Percentiles rank a stretch among this genome's conserved stretches.
Evolutionary conservation across 1,139 yeast species (phyloP).

Genomic region (Diutina siamensis): DNA sequence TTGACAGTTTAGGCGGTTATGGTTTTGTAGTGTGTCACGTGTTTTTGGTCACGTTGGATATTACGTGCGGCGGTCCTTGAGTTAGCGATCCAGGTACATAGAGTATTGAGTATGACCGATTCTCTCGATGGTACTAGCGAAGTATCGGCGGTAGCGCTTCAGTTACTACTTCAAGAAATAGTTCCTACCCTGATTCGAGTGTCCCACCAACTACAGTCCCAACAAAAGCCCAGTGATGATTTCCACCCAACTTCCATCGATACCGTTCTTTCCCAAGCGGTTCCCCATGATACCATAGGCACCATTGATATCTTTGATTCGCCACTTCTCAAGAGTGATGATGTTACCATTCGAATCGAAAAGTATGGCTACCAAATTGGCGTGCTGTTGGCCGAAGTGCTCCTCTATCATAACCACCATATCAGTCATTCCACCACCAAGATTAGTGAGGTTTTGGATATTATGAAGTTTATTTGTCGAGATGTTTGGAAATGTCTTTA

Average conservation of each 20-base stretch:
- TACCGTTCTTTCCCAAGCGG: conserved; percentile 15
- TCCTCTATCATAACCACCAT: conserved; percentile 43
- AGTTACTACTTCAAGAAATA: conserved; percentile 59
- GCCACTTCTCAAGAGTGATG: conserved; percentile 29
- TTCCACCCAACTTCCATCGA: conserved; percentile 12
- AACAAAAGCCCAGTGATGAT: conserved; percentile 8
- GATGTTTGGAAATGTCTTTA: conserved; percentile 80
- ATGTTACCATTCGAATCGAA: conserved; percentile 50
- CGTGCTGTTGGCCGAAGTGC: conserved; percentile 55
- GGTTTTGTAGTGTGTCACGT: too few species aligned
- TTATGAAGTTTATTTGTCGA: conserved; percentile 85
- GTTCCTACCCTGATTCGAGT: conserved; percentile 61
- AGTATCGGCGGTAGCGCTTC: conserved; percentile 41
- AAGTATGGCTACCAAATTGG: conserved; percentile 70
- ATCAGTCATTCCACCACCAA: conserved; percentile 24
- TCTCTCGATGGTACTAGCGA: conserved; percentile 15
- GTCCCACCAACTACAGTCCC: conserved; percentile 18
- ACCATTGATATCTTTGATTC: conserved; percentile 28
- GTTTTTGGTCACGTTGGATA: too few species aligned
- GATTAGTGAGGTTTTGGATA: conserved; percentile 54
- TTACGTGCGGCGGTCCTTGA: too few species aligned
- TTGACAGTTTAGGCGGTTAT: too few species aligned
- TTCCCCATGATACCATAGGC: conserved; percentile 27
- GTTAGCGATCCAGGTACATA: too few species aligned
- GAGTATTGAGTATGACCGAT: neutral